Base-by-base conservation (phyloP, 1,284 basidiomycete genomes). In the Vanrija sp. region DNA sequence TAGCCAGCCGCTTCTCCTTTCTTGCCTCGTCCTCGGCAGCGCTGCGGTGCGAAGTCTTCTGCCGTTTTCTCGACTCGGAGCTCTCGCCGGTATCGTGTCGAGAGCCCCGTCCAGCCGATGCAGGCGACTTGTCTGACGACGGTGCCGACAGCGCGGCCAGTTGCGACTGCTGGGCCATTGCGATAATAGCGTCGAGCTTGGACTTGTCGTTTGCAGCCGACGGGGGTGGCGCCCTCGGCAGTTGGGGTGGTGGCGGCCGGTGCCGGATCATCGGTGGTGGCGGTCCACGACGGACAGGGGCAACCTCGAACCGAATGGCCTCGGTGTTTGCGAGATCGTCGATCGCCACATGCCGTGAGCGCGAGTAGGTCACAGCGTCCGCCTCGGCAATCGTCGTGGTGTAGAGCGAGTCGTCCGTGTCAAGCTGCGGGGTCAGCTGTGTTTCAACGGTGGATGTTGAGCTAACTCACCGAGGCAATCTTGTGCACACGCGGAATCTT, bases 1-100 rank as follows among this genome's bases (percentile, higher is more conserved):
- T 91, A 62, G 85, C 74, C 59, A 97, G 73, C 62, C 83, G 78
- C 80, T 89, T 93, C 76, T 94, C 89, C 78, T 89, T 92, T 53
- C 80, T 79, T 10, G 79, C 73, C 44, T 63, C 59, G 67, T 63
- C 60, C 12, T 62, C 61, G 7, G 56, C 63, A 43, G 65, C 66
- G 14, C 51, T 47, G 41, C 53, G 50, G 57, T 70, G 57, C 57
- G 65, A 54, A 24, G 59, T 68, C 53, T 64, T 65, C 54, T 64
- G 67, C 44, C 63, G 61, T 61, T 76, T 73, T 7, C 69, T 55
- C 27, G 46, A 36, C 39, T 54, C 56, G 73, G 76, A 48, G 77
- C 78, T 25, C 76, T 77, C 15, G 77, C 79, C 45, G 7, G 9
- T 12, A 8, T 41, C 39, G n/a, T 41, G 48, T 3, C 41, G 36